Percentiles rank a stretch among this genome's conserved stretches.
phyloP scores from a whole-genome alignment of 768 basidiomycete genomes.

The Pulveroboletus sp. region DNA sequence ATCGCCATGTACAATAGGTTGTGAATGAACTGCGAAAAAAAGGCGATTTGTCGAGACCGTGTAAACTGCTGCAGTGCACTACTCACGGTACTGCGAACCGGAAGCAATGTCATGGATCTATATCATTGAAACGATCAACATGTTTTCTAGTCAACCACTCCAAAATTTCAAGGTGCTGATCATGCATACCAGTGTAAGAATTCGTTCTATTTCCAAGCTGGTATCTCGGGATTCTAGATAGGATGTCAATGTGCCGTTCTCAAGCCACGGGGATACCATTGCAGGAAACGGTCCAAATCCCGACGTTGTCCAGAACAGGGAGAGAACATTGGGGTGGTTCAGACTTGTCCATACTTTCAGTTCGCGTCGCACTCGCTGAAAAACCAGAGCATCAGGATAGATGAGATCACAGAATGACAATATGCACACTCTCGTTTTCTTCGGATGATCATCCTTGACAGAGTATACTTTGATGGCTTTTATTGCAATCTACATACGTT shows the following conservation, averaged over 20 bases:
- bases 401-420: background rate
- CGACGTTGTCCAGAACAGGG: background rate
- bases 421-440: background rate
- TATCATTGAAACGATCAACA: background rate
- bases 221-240: background rate
- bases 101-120: background rate
- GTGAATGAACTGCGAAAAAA: background rate
- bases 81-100: background rate
- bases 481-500: constrained; percentile 3
- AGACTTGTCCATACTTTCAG: constrained; percentile 9
- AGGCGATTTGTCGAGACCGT: background rate
- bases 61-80: too few relatives aligned
- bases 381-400: background rate
- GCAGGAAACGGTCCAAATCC: background rate
- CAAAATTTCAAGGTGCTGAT: too few relatives aligned
- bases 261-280: background rate
- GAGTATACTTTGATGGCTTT: constrained; percentile 5
- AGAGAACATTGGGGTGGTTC: background rate
- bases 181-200: background rate
- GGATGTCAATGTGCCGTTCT: background rate
- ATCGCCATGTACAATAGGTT: background rate
- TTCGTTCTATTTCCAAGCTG: background rate
- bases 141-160: background rate
- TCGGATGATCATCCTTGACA: background rate
- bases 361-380: constrained; percentile 3